phyloP scores from a whole-genome alignment of 2,329 filamentous ascomycete species.

The Aplosporella prunicola region DNA sequence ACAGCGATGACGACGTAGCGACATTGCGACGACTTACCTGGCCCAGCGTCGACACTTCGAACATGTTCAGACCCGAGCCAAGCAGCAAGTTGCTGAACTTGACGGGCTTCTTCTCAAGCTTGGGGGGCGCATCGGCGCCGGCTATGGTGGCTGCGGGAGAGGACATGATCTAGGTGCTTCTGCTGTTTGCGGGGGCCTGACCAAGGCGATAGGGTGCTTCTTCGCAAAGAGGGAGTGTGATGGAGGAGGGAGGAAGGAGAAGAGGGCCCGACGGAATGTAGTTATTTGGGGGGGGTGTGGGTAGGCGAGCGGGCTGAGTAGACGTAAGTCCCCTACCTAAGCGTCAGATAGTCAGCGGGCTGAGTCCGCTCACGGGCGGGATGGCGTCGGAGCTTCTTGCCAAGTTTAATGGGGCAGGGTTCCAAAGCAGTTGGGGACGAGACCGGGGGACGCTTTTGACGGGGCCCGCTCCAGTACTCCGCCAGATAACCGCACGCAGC shows the following conservation, averaged over 20 bases:
- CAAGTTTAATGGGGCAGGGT: too few species aligned
- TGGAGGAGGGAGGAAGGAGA: slow-evolving; percentile 16
- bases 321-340: slow-evolving; percentile 4
- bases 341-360: too few species aligned
- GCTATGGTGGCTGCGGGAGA: slow-evolving; percentile 31
- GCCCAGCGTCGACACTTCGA: slow-evolving; percentile 68
- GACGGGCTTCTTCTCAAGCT: slow-evolving; percentile 96
- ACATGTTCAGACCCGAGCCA: slow-evolving; percentile 89
- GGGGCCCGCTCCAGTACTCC: too few species aligned
- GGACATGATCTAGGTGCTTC: slow-evolving; percentile 43
- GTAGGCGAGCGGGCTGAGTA: slow-evolving; percentile 13
- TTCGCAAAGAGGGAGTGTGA: slow-evolving; percentile 45
- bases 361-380: slow-evolving; percentile 1
- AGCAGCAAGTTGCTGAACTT: slow-evolving; percentile 99
- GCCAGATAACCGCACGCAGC: too few species aligned
- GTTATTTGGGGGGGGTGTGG: slow-evolving; percentile 15
- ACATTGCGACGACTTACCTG: slow-evolving; percentile 39
- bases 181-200: slow-evolving; percentile 67
- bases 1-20: not conserved
- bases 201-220: slow-evolving; percentile 93
- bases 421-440: slow-evolving; percentile 7
- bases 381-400: slow-evolving; percentile 5
- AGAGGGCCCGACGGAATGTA: slow-evolving; percentile 15
- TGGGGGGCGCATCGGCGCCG: slow-evolving; percentile 43
- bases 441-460: too few species aligned